Evolutionary conservation across 2,329 filamentous ascomycete genomes (phyloP).

Genomic region (Beauveria brongniartii): DNA sequence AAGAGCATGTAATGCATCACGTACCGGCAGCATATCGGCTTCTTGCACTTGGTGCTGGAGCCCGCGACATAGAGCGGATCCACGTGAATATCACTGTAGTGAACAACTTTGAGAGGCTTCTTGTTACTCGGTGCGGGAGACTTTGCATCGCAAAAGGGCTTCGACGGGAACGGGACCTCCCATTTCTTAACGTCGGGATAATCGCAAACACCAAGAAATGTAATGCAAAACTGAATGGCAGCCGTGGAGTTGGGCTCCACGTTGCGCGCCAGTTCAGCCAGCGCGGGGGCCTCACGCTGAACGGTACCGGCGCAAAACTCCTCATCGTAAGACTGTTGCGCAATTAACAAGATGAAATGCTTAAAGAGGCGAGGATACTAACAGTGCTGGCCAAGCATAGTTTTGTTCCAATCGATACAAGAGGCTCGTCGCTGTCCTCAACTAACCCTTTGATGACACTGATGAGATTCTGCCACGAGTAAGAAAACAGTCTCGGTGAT

Average conservation of each 20-base stretch:
- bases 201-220: constrained; percentile 45
- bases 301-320: constrained; percentile 50
- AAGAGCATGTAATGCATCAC: neutral
- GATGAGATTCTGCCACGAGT: constrained; percentile 14
- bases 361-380: neutral
- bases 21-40: constrained; percentile 51
- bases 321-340: constrained; percentile 36
- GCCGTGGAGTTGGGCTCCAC: constrained; percentile 41
- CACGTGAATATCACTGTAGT: constrained; percentile 54
- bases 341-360: neutral
- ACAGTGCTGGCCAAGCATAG: constrained; percentile 27
- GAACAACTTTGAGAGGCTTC: constrained; percentile 44
- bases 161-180: constrained; percentile 35
- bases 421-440: constrained; percentile 31
- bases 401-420: constrained; percentile 25
- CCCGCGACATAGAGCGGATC: constrained; percentile 47
- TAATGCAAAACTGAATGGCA: constrained; percentile 43
- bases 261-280: constrained; percentile 40
- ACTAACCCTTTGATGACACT: constrained; percentile 36
- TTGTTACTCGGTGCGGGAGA: constrained; percentile 32
- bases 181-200: constrained; percentile 38
- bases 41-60: constrained; percentile 45
- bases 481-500: neutral
- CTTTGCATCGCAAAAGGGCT: constrained; percentile 29
- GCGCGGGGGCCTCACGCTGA: constrained; percentile 42